Conservation (phyloP, 176 grass and related monocot genomes). For the Echinochloa phyllopogon region DNA sequence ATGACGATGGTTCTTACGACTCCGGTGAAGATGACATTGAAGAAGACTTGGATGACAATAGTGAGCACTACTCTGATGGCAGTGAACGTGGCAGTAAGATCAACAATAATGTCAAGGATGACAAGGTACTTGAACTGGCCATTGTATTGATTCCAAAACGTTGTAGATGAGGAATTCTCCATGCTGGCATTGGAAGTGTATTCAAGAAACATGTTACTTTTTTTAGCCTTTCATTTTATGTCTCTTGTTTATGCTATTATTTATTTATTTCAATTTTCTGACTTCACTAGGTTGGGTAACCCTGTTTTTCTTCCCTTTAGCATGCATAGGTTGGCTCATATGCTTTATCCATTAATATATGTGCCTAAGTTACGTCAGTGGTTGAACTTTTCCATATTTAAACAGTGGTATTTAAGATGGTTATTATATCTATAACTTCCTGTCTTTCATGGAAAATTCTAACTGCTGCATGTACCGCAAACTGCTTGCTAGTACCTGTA, state of each 20-base stretch:
- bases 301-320: conserved; percentile 9
- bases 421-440: background rate
- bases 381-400: background rate
- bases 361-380: background rate
- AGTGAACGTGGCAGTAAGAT: conserved; percentile 55
- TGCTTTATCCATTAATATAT: background rate
- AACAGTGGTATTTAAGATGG: background rate
- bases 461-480: conserved; percentile 19
- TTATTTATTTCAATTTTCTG: conserved; percentile 8
- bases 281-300: background rate
- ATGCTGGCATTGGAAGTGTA: background rate
- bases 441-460: conserved; percentile 9
- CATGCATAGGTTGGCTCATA: conserved; percentile 12
- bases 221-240: conserved; percentile 31
- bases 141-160: conserved; percentile 38
- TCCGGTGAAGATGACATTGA: conserved; percentile 67
- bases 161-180: conserved; percentile 25
- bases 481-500: conserved; percentile 19
- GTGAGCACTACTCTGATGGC: conserved; percentile 53
- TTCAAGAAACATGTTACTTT: background rate
- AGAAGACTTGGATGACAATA: conserved; percentile 62
- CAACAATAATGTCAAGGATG: conserved; percentile 45
- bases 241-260: background rate
- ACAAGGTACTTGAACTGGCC: conserved; percentile 62
- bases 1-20: conserved; percentile 75